Evolutionary conservation across 805 yeast genomes (phyloP), one percentile per base, ranked within the genome.

Genomic region (Wickerhamiella brachini): DNA sequence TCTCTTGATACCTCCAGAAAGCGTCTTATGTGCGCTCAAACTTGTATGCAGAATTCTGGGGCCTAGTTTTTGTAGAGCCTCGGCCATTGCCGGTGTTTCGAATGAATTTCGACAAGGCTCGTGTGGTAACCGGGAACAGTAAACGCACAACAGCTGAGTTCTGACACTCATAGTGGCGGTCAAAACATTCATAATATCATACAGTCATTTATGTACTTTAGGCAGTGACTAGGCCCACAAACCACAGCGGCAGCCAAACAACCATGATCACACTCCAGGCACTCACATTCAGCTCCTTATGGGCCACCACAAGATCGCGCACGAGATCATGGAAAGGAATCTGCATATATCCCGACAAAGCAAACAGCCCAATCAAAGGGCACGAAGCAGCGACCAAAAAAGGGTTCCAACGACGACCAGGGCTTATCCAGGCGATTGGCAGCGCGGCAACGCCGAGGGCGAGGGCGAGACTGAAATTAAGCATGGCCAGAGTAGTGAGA

Each of bases 201-300:
- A 29, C 34, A 29, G 34, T 29, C 34, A 9, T 29, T 29, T 29
- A 29, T 29, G 34, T 29, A 29, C 15, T 12, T 29, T 37, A 37
- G 6, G 20, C 41, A 2, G 20, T 17, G 20, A 37, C 41, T 5
- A 37, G 41, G 4, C 41, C 41, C 41, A 68, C 59, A 3, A 79
- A 44, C 97, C 97, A 90, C 5, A 80, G 74, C 2, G 97, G 95
- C 39, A 81, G 64, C 95, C 95, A 88, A 0, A 87, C 85, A 43
- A 81, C 68, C 42, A 79, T 71, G 1, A 88, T 62, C 22, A 85
- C 75, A 51, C 78, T 74, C 89, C 95, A 87, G 0, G 95, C 84
- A 90, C 95, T 87, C 53, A 84, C 81, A 51, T 83, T 83, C 51
- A 85, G 67, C 39, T 80, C 77, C 23, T 70, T 61, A 83, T 89